A percentile compares a stretch with the other conserved stretches of the same genome.
These are phyloP conservation scores for Aspergillus sp. DNA, from an alignment of 2,329 filamentous ascomycete species.

Conservation along the genomic window DNA sequence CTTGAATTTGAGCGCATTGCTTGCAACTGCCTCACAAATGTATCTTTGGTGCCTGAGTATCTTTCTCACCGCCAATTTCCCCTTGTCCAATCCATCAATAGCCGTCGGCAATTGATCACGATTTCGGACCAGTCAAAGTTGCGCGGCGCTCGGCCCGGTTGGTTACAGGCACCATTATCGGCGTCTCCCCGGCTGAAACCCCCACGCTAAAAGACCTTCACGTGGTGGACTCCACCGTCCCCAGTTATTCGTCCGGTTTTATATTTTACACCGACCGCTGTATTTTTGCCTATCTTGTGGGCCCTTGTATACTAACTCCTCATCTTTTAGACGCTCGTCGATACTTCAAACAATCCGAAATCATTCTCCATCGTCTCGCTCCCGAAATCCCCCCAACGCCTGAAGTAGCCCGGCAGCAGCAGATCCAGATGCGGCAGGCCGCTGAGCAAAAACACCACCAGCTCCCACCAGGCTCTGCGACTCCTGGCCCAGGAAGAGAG, in stretches of 20 bases:
- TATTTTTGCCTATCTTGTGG: slow-evolving; percentile 11
- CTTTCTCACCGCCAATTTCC: slow-evolving; percentile 9
- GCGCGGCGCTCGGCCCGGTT: slow-evolving; percentile 21
- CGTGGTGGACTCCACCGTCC: slow-evolving; percentile 24
- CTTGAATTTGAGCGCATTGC: not conserved
- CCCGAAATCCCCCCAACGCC: slow-evolving; percentile 46
- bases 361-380: slow-evolving; percentile 85
- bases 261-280: not conserved
- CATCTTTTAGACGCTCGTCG: slow-evolving; percentile 72
- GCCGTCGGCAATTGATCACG: slow-evolving; percentile 36
- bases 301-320: slow-evolving; percentile 7
- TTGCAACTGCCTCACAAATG: not conserved
- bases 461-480: slow-evolving; percentile 37
- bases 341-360: slow-evolving; percentile 99
- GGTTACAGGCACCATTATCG: slow-evolving; percentile 12
- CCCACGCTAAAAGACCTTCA: slow-evolving; percentile 32
- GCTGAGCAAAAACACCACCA: slow-evolving; percentile 34
- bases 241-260: slow-evolving; percentile 15
- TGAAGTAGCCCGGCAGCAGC: slow-evolving; percentile 41
- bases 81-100: slow-evolving; percentile 27
- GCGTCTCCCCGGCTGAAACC: slow-evolving; percentile 21
- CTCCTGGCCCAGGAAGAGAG: slow-evolving; percentile 33
- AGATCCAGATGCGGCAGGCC: slow-evolving; percentile 39
- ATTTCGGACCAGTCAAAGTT: slow-evolving; percentile 23
- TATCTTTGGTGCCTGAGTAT: slow-evolving; percentile 17